Evolutionary conservation across 805 yeast species (phyloP), one percentile per base, ranked within the genome.

Genomic region (Monosporozyma aerobia): DNA sequence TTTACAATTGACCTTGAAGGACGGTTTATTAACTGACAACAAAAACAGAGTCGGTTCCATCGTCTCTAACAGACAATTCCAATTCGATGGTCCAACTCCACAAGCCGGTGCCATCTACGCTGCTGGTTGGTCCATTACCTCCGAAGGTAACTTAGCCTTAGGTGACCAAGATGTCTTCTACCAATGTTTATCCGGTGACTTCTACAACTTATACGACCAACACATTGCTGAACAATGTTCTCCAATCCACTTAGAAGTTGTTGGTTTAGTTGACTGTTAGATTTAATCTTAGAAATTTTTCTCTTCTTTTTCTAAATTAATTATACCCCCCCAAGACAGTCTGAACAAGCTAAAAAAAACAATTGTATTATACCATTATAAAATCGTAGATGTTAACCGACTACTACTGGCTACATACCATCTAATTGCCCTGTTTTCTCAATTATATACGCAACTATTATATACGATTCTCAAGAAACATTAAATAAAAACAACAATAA

Each of bases 1-100:
- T 47, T 74, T 83, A 61, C 66, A 79, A 27, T 71, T 83, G 73
- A 73, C 74, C 33, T 73, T 84, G 61, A 67, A 73, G 39, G 72
- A 63, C 22, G 72, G 81, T 56, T 64, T 79, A 49, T 73, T 84
- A 61, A 74, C 68, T 33, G 89, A 83, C 60, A 58, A 75, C 30
- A 61, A 72, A 57, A 83, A 82, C 47, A 80, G 89, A 76, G 69
- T 83, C 58, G 88, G 88, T 58, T 77, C 87, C 49, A 81, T 83
- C 68, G 88, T 83, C 54, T 77, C 87, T 48, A 82, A 82, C 80
- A 75, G 83, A 73, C 89, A 83, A 72, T 81, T 83, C 78, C 88
- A 82, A 72, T 82, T 82, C 65, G 87, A 83, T 66, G 87, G 87
- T 62, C 87, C 87, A 54, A 84, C 87, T 68, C 87, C 88, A 59